Conservation (phyloP, 306 rosid species). For the Sphenostylis stenocarpa region DNA sequence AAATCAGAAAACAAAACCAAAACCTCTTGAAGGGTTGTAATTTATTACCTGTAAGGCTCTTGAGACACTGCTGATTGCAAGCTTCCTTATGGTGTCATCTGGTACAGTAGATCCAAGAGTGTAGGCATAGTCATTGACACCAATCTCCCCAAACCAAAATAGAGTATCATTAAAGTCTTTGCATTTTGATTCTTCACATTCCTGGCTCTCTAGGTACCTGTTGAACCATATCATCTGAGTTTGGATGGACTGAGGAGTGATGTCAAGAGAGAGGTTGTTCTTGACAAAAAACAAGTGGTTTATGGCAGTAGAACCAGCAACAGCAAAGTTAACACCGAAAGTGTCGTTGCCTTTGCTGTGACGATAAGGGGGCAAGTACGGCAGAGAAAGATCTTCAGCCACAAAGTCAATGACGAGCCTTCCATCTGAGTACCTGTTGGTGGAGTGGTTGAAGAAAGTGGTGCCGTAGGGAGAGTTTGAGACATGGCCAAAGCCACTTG, state of each 20-base stretch:
- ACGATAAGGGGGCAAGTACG: constrained; percentile 64
- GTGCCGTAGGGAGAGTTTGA: constrained; percentile 72
- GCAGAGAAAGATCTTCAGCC: constrained; percentile 68
- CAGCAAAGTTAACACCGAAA: constrained; percentile 87
- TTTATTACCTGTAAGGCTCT: constrained; percentile 60
- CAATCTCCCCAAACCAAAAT: constrained; percentile 97
- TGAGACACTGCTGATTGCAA: constrained; percentile 52
- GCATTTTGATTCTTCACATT: constrained; percentile 42
- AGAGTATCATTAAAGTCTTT: constrained; percentile 61
- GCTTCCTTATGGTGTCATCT: constrained; percentile 54
- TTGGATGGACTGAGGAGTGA: constrained; percentile 74
- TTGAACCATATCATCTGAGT: constrained; percentile 85
- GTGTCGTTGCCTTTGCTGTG: constrained; percentile 37
- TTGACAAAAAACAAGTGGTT: constrained; percentile 68
- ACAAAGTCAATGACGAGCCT: constrained; percentile 86
- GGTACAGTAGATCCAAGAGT: constrained; percentile 66
- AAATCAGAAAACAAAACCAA: background rate
- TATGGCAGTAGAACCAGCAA: constrained; percentile 89
- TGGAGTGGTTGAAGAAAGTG: constrained; percentile 80
- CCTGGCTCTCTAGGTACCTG: constrained; percentile 50
- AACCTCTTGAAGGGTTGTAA: background rate
- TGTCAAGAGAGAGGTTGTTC: constrained; percentile 68
- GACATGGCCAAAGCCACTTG: constrained; percentile 80
- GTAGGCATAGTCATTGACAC: constrained; percentile 96
- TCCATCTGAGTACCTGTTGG: constrained; percentile 89